Evolutionary conservation across 768 basidiomycete genomes (phyloP).

Genomic region (Rhizopogon vulgaris): DNA sequence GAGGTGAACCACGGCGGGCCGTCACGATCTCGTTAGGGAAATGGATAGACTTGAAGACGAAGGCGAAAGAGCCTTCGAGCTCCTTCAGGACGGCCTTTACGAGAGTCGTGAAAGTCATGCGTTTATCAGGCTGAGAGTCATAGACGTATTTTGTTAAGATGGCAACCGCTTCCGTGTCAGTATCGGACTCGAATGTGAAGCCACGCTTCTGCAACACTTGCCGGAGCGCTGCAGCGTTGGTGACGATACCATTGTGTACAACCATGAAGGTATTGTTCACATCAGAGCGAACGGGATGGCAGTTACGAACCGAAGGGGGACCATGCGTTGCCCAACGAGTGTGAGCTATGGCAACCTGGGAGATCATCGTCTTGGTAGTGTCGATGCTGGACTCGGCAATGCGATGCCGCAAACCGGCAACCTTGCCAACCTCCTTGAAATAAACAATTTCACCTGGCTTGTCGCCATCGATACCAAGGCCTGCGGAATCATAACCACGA

Average conservation of each 20-base stretch:
- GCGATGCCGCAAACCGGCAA: conserved; percentile 85
- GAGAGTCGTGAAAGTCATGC: conserved; percentile 81
- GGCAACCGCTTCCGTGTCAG: conserved; percentile 96
- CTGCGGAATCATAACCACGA: conserved; percentile 96
- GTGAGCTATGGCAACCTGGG: conserved; percentile 96
- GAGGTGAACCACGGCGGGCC: conserved; percentile 93
- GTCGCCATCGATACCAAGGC: conserved; percentile 89
- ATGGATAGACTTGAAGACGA: conserved; percentile 96
- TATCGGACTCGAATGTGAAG: conserved; percentile 90
- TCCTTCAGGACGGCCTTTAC: conserved; percentile 96
- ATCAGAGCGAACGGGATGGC: conserved; percentile 91
- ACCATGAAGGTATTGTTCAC: conserved; percentile 77
- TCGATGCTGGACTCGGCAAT: conserved; percentile 69
- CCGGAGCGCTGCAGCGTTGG: conserved; percentile 83
- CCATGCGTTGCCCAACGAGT: conserved; percentile 99
- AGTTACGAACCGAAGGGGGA: conserved; percentile 79
- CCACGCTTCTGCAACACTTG: conserved; percentile 94
- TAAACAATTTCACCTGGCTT: conserved; percentile 66
- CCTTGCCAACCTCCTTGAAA: conserved; percentile 99
- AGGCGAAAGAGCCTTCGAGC: conserved; percentile 97
- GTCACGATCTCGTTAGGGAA: conserved; percentile 95
- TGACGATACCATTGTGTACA: conserved; percentile 99
- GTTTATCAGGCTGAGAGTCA: conserved; percentile 85
- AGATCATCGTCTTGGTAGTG: conserved; percentile 68
- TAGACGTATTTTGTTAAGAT: conserved; percentile 95